phyloP scores from a whole-genome alignment of 768 basidiomycete species.

The Trametes villosa region DNA sequence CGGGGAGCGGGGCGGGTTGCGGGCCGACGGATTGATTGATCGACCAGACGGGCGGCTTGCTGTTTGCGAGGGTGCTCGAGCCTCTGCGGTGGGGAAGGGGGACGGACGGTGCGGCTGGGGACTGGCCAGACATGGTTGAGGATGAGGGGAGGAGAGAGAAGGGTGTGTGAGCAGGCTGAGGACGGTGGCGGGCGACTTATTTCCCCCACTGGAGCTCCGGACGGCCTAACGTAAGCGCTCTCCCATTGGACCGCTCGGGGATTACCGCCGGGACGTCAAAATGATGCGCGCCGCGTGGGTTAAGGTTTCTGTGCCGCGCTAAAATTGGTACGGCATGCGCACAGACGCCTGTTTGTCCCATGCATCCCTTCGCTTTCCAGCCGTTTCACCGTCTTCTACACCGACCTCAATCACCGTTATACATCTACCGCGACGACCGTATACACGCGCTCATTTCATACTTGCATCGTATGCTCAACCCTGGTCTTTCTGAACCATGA shows the following conservation, averaged over 20 bases:
- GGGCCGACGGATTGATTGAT: constrained; percentile 48
- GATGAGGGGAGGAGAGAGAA: constrained; percentile 1
- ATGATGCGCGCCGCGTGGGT: too few species aligned
- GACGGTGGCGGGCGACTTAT: neutral
- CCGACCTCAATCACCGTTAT: too few species aligned
- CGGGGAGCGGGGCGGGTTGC: constrained; percentile 48
- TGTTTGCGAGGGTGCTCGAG: constrained; percentile 21
- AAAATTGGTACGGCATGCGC: too few species aligned
- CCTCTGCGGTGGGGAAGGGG: constrained; percentile 24
- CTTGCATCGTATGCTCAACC: too few species aligned
- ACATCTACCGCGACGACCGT: too few species aligned
- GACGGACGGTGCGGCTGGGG: constrained; percentile 23
- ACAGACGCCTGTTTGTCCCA: too few species aligned
- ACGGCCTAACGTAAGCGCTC: constrained; percentile 15
- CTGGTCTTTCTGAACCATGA: too few species aligned
- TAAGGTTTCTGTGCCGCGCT: too few species aligned
- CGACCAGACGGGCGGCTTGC: constrained; percentile 68
- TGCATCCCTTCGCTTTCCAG: too few species aligned
- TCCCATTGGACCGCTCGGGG: constrained; percentile 11
- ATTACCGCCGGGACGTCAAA: too few species aligned
- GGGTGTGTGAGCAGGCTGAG: constrained; percentile 4
- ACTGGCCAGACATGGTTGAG: constrained; percentile 15
- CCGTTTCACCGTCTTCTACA: too few species aligned
- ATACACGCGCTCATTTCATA: too few species aligned
- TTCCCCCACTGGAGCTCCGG: constrained; percentile 16